Evolutionary conservation across 2,329 filamentous ascomycete genomes (phyloP), one percentile per base, ranked within the genome.

Genomic region (Fusarium albidum): DNA sequence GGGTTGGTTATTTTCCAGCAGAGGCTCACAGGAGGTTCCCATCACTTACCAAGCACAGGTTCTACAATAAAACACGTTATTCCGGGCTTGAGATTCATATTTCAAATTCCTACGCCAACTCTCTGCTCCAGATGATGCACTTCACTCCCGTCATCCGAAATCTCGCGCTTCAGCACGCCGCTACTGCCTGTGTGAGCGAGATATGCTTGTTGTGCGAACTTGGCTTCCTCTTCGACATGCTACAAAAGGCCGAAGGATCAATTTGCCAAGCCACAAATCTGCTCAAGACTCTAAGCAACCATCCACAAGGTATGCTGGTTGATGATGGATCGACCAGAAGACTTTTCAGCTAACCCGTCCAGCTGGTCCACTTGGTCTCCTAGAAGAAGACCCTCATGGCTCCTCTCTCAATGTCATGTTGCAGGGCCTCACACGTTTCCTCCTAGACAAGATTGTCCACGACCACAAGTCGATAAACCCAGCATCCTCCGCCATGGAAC

Each of bases 231-330:
- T 96, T 96, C 65, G 96, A 99, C 69, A 99, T 99, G 95, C 82
- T 99, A 18, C 90, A 98, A 66, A 99, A 98, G 71, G 95, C 95
- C 3, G 89, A 90, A 58, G 94, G 93, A 1, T 89, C 93, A 50
- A 96, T 96, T 54, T 99, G 95, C 64, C 95, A 99, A 70, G 95
- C 95, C 12, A 96, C 94, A 0, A 99, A 99, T 69, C 83, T 99
- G 58, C 78, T 98, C 27, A 96, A 95, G 72, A 91, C 92, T 0
- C 87, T 99, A 52, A 93, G 91, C 70, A 89, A 87, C 60, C 88
- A 92, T 57, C 87, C 91, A 3, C 90, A 93, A 77, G 87, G 86
- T 82, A 73, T 49, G 76, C 68, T 13, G 9, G 25, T 13, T 37
- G 38, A 9, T 37, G 38, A 9, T 6, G 8, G 12, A 17, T 14